Evolutionary conservation across 2,329 filamentous ascomycete species (phyloP), one percentile per base, ranked within the genome.

Genomic region (Calonectria henricotiae): DNA sequence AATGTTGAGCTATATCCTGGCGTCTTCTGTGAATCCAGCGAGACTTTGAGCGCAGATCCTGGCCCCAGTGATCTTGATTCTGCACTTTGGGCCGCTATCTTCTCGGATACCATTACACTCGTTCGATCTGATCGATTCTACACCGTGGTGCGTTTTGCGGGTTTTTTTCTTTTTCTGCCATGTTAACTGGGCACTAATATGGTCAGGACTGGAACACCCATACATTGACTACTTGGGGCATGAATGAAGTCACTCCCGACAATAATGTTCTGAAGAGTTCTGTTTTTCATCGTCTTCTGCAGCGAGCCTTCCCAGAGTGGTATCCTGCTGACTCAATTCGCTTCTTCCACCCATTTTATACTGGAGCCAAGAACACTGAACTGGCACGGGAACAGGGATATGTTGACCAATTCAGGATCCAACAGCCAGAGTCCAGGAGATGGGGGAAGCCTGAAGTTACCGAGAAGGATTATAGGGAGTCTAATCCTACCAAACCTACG

Each of bases 101-200:
- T 94, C 4, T 92, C 91, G 0, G 92, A 94, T 74, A 91, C 92
- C 1, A 91, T 94, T 1, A 89, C 89, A 41, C 85, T 94, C 13
- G 91, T 93, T 5, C 88, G 92, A 20, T 91, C 91, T 9, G 91
- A 93, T 74, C 84, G 91, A 17, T 91, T 91, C 81, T 91, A 91
- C 80, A 92, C 90, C 0, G 75, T 81, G 5, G 84, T 61, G 32
- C 44, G 55, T 43, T 20, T 12, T 23, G 4, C 8, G 12, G 12
- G 20, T 20, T 20, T 20, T 20, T 20, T 20, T 20, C 7, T 15
- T 7, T 32, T 15, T 12, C 12, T 2, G 9, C 13, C 11, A 15
- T 7, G 5, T 4, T 6, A 20, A 8, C 5, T 4, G 4, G 37
- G 4, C 44, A 2, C 39, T 61, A 9, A 61, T 23, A 6, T 12